phyloP scores from a whole-genome alignment of 345 rosid species.

The Arabidopsis arenosa region DNA sequence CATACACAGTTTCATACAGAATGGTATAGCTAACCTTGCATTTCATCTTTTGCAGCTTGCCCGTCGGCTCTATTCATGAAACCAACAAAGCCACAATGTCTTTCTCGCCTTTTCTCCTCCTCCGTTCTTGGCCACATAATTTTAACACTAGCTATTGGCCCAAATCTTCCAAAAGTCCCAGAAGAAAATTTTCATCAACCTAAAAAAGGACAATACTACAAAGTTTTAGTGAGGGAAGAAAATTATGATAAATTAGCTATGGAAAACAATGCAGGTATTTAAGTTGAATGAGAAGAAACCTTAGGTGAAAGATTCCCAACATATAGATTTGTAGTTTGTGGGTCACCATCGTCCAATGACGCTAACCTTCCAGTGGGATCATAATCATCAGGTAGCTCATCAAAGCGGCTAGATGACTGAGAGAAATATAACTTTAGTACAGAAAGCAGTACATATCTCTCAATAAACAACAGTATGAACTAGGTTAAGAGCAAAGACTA shows the following conservation, averaged over 20 bases:
- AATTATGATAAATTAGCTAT: not conserved
- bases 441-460: not conserved
- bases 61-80: constrained; percentile 92
- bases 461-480: too few relatives aligned
- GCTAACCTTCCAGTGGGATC: constrained; percentile 99
- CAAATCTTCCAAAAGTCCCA: constrained; percentile 95
- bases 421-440: constrained; percentile 38
- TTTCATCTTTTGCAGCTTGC: constrained; percentile 94
- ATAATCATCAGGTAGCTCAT: constrained; percentile 95
- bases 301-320: constrained; percentile 97
- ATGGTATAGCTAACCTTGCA: constrained; percentile 66
- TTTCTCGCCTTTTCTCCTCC: constrained; percentile 81
- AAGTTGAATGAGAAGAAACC: constrained; percentile 62
- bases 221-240: too few relatives aligned
- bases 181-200: constrained; percentile 94
- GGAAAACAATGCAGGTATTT: constrained; percentile 48
- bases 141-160: constrained; percentile 95
- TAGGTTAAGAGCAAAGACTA: too few relatives aligned
- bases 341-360: constrained; percentile 99
- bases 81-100: constrained; percentile 88
- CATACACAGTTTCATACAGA: not conserved
- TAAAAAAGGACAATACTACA: constrained; percentile 15
- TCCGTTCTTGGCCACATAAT: constrained; percentile 97
- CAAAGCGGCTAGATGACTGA: constrained; percentile 92
- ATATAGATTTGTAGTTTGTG: constrained; percentile 96